Conservation (phyloP, 2,329 filamentous ascomycete genomes). For the Atkinsonella hypoxylon region DNA sequence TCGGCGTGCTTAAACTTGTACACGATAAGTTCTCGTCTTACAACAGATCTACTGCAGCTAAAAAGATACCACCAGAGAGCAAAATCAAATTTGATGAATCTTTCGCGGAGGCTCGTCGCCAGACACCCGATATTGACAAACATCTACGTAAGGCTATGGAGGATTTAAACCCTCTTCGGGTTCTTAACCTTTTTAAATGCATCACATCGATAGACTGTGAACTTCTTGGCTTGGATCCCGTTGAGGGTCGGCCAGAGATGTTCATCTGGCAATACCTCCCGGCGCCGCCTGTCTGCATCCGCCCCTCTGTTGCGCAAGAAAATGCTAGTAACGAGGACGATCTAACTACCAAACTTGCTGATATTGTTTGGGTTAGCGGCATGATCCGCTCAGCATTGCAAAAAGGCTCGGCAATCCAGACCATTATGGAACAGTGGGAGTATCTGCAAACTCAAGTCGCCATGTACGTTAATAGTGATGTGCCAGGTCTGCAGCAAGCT, state of each 20-base stretch:
- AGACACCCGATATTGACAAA: constrained; percentile 76
- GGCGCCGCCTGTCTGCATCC: constrained; percentile 84
- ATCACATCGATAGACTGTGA: constrained; percentile 81
- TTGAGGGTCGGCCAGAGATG: constrained; percentile 85
- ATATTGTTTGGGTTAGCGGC: constrained; percentile 87
- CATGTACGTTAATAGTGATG: constrained; percentile 96
- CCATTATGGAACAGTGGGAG: constrained; percentile 97
- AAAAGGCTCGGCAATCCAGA: constrained; percentile 74
- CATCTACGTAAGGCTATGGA: constrained; percentile 88
- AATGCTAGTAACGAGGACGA: constrained; percentile 92
- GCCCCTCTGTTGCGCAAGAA: constrained; percentile 88
- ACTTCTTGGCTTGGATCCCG: constrained; percentile 75
- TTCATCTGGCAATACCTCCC: constrained; percentile 96
- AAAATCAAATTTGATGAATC: constrained; percentile 80
- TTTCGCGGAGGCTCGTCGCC: constrained; percentile 66
- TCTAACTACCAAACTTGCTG: constrained; percentile 89
- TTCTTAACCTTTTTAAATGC: constrained; percentile 83
- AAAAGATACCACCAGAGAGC: constrained; percentile 70
- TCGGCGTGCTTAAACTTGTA: constrained; percentile 81
- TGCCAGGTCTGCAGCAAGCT: constrained; percentile 81
- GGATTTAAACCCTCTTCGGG: constrained; percentile 79
- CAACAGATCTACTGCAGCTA: constrained; percentile 77
- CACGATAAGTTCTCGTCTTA: constrained; percentile 87
- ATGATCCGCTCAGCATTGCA: constrained; percentile 72
- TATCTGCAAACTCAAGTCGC: constrained; percentile 90